Conservation (phyloP, 768 basidiomycete species). For the Termitomyces sp. region DNA sequence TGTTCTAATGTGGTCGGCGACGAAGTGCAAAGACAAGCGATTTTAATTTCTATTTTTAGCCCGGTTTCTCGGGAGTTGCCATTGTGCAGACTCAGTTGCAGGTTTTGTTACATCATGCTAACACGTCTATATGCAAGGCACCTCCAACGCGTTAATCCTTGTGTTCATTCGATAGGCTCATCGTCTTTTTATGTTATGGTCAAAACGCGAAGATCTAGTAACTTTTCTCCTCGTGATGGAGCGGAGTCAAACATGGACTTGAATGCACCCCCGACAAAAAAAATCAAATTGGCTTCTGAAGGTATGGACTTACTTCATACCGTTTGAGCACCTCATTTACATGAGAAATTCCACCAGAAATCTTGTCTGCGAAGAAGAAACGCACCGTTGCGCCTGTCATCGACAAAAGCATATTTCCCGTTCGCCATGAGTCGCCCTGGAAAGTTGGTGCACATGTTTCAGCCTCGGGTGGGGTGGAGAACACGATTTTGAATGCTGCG, state of each 20-base stretch:
- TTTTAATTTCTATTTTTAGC: no score
- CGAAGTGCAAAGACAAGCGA: no score
- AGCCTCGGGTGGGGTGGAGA: slow-evolving; percentile 76
- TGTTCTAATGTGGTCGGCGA: no score
- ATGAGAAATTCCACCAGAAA: neutral
- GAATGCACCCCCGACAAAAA: slow-evolving; percentile 7
- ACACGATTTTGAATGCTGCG: slow-evolving; percentile 66
- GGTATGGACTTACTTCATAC: neutral
- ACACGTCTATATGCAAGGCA: neutral
- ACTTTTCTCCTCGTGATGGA: neutral
- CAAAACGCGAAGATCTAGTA: slow-evolving; percentile 8
- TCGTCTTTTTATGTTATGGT: neutral
- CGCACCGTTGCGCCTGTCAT: slow-evolving; percentile 7
- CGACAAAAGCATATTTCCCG: slow-evolving; percentile 22
- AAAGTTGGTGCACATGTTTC: slow-evolving; percentile 86
- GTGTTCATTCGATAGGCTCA: neutral
- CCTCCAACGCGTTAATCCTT: neutral
- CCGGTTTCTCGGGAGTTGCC: no score
- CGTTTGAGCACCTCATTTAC: neutral
- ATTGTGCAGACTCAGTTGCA: no score
- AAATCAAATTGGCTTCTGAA: slow-evolving; percentile 6
- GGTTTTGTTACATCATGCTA: neutral
- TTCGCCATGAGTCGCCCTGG: slow-evolving; percentile 42
- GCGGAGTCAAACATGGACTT: neutral
- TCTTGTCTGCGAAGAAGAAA: slow-evolving; percentile 1